Evolutionary conservation across 495 filamentous ascomycete species (phyloP), one percentile per base, ranked within the genome.

Genomic region (Aspergillus funiculosus): DNA sequence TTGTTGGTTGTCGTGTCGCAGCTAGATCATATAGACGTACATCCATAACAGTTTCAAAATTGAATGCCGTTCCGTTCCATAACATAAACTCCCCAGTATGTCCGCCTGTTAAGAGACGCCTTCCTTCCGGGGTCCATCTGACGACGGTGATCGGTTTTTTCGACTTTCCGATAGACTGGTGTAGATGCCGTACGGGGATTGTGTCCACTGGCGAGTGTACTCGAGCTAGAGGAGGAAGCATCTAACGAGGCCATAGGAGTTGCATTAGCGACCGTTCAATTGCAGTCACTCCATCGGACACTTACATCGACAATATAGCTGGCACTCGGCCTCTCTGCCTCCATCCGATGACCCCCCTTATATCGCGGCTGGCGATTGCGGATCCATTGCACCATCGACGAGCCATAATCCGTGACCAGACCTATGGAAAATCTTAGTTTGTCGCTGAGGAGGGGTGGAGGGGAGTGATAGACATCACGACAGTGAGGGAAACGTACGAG

Each of bases 11-110:
- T n/a, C n/a, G n/a, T n/a, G n/a, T 21, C 17, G n/a, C 6, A 24
- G 4, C 3, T 21, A 4, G 13, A 19, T 11, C 2, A 19, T 17
- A 17, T 25, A 13, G 13, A 68, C 73, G 28, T 52, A 80, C 77
- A 64, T 95, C 89, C 86, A 94, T 94, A 28, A 96, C 95, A 1
- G 92, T 98, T 69, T 98, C 92, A 56, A 98, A 98, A 61, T 98
- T 98, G 73, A 98, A 98, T 1, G 87, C 92, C 35, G 88, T 96
- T 46, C 92, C 92, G 62, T 98, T 98, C 92, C 92, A 98, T 3
- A 98, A 68, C 36, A 94, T 98, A 55, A 98, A 98, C 62, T 98
- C 92, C 44, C 92, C 92, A 57, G 90, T 97, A 59, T 88, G 91
- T 1, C 87, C 91, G 15, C 87, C 92, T 0, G 92, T 97, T 56